Conservation (phyloP, 148 eudicot species). For the Chenopodium berlandieri region DNA sequence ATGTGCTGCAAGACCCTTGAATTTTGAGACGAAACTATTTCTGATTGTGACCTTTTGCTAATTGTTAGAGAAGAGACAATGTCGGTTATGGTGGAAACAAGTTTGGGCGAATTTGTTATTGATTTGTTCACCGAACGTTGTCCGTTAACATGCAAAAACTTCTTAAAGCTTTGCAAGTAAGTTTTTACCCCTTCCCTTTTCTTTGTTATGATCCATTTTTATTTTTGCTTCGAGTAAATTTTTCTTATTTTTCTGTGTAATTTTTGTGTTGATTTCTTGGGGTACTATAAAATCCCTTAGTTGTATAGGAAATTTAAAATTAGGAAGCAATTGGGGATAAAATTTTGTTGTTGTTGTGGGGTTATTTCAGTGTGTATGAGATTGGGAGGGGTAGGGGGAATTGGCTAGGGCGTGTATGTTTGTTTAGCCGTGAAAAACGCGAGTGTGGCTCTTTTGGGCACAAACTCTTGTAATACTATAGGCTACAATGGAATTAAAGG, state of each 20-base stretch:
- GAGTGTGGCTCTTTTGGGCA: neutral
- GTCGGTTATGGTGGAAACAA: conserved; percentile 85
- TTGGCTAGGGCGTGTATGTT: neutral
- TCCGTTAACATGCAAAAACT: conserved; percentile 89
- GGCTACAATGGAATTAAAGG: too few species aligned
- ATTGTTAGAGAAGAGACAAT: conserved; percentile 26
- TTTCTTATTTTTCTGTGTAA: neutral
- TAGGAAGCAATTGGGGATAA: neutral
- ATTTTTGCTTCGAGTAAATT: neutral
- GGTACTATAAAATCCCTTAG: neutral
- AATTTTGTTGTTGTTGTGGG: neutral
- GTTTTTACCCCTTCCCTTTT: neutral
- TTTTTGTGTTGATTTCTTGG: neutral
- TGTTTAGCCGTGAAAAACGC: neutral
- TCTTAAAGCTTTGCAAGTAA: conserved; percentile 93
- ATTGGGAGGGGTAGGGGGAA: too few species aligned
- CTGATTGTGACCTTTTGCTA: too few species aligned
- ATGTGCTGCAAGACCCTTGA: too few species aligned
- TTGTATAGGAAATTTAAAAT: neutral
- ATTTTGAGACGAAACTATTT: too few species aligned
- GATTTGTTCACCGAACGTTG: conserved; percentile 79
- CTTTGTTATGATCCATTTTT: neutral
- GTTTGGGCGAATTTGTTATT: conserved; percentile 81
- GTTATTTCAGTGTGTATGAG: neutral
- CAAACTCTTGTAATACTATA: neutral